Base-by-base conservation (phyloP, 257 asterid genomes). In the Jasminum sambac region DNA sequence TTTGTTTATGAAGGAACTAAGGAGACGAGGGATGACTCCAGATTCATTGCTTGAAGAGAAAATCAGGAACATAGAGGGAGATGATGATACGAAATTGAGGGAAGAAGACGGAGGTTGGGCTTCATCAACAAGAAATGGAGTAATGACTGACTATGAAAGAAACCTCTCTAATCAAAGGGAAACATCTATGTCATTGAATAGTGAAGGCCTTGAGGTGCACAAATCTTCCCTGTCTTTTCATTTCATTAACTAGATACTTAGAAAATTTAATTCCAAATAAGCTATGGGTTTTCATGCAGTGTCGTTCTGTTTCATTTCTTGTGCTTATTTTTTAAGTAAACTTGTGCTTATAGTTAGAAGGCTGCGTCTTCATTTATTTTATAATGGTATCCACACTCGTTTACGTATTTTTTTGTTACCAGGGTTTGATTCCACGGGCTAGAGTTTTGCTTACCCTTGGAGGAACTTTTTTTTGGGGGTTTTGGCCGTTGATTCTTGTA, bases 401-500 rank as follows among this genome's bases (percentile, higher is more conserved):
- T 66, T 7, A 63, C 14, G 38, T 9, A 26, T 37, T 5, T 63
- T 21, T 64, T 74, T 64, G 26, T 52, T 17, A 19, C 30, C 83
- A 90, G 98, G 99, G 99, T 74, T 74, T 94, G 86, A 80, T 94
- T 80, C 99, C 99, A 2, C 91, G 99, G 64, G 99, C 85, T 62
- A 91, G 83, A 79, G 74, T 86, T 66, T 81, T 94, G 81, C 88
- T 94, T 71, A 89, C 91, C n/a, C 82, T 94, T 77, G 99, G 98
- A 78, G 98, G 89, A 64, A 88, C 98, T 19, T 91, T 91, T 78
- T 91, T 94, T 79, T 82, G 88, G 81, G 93, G 74, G 1, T 91
- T 94, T 71, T 87, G 96, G 96, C 98, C 96, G 0, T 76, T 94
- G 90, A 91, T 94, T 70, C 83, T 94, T 40, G 84, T 72, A 50